Evolutionary conservation across 140 eudicot genomes (phyloP), one percentile per base, ranked within the genome.

Genomic region (Erigeron philadelphicus): DNA sequence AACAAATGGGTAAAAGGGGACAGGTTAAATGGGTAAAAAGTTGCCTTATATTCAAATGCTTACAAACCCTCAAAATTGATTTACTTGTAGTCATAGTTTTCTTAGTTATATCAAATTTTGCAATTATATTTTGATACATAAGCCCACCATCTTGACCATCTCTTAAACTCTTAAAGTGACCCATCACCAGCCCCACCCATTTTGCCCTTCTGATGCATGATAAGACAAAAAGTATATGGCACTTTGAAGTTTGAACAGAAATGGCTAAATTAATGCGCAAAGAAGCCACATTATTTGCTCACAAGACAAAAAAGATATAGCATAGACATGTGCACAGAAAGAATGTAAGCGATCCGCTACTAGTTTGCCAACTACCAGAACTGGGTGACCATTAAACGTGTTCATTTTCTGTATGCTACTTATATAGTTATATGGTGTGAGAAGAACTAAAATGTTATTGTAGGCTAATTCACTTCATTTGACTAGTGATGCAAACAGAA

Each of bases 211-310:
- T 21, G 25, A 21, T 62, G 67, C 18, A 62, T 62, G 19, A 15
- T 41, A 38, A 40, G 31, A 18, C 55, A 40, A 18, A 62, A 7
- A 44, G 25, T 41, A 62, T 8, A 23, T 62, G 46, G 18, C 31
- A 62, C n/a, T 62, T 49, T 13, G 67, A 62, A 62, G 8, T 62
- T 49, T 13, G 67, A 62, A 40, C 19, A 62, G 16, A 48, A 18
- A 21, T 21, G 25, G 25, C 25, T 21, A 5, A 49, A 5, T 40
- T 62, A 47, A 62, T 62, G 31, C 9, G 66, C 67, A 62, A 41
- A 62, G 48, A 62, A 13, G 67, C 67, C 15, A 15, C 67, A 40
- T 1, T 6, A 5, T 40, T 62, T 62, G 67, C 50, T 38, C 4
- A 41, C 10, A 62, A 62, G 47, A 47, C 12, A 10, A 6, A 62